A percentile compares a stretch with the other conserved stretches of the same genome.
Conservation (phyloP, 169 alveolate species). For the Cyclospora cayetanensis region DNA sequence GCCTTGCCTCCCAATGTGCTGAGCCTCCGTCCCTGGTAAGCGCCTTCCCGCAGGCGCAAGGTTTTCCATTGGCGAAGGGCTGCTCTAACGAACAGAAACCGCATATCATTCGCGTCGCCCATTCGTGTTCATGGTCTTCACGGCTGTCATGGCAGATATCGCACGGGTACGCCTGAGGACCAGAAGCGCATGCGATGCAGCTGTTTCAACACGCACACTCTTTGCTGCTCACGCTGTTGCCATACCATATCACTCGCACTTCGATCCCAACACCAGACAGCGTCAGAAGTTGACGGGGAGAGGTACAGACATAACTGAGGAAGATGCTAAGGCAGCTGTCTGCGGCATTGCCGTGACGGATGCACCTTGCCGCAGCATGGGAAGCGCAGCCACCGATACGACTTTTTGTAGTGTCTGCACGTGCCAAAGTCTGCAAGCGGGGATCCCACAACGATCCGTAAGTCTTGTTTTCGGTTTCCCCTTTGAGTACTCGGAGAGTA, state of each 20-base stretch:
- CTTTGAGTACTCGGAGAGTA: conserved; percentile 1
- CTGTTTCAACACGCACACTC: no score
- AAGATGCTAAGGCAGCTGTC: no score
- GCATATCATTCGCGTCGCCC: conserved; percentile 88
- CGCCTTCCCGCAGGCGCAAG: conserved; percentile 73
- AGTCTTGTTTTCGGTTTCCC: conserved; percentile 57
- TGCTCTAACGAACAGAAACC: conserved; percentile 88
- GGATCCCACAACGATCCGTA: conserved; percentile 76
- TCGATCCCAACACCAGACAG: no score
- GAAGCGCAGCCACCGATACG: conserved; percentile 89
- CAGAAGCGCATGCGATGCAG: no score
- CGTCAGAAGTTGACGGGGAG: no score
- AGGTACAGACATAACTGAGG: no score
- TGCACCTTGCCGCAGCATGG: conserved; percentile 89
- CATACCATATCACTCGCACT: no score
- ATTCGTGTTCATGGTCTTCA: conserved; percentile 84
- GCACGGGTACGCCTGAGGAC: conserved; percentile 85
- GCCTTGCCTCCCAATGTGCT: conserved; percentile 74
- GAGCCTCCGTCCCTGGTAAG: conserved; percentile 64
- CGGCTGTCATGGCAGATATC: conserved; percentile 88
- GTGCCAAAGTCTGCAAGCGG: conserved; percentile 88
- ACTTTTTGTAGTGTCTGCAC: conserved; percentile 89
- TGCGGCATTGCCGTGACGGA: not conserved
- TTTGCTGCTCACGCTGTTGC: no score
- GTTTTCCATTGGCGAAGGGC: conserved; percentile 58